phyloP scores from a whole-genome alignment of 169 alveolate species.

The Plasmodium gaboni region DNA sequence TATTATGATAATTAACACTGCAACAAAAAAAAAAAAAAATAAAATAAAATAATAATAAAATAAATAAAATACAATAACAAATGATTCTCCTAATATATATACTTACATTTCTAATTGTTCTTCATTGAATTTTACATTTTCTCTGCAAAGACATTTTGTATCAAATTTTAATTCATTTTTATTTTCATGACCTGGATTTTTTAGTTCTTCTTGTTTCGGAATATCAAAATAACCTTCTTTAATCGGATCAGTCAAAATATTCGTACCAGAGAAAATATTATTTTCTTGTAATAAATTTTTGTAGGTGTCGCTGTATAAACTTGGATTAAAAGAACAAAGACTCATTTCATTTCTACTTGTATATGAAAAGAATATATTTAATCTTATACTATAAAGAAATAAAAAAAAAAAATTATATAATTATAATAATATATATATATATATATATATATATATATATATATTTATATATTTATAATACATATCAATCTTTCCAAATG shows the following conservation, averaged over 20 bases:
- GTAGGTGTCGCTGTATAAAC: slow-evolving; percentile 59
- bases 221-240: not conserved
- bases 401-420: not conserved
- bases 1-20: slow-evolving; percentile 72
- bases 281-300: slow-evolving; percentile 46
- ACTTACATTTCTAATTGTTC: slow-evolving; percentile 31
- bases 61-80: not conserved
- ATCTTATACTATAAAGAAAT: slow-evolving; percentile 22
- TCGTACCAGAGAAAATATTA: slow-evolving; percentile 10
- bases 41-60: not conserved
- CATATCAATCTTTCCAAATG: not conserved
- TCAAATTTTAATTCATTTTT: slow-evolving; percentile 1
- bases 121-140: slow-evolving; percentile 17
- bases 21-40: not conserved
- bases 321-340: slow-evolving; percentile 48
- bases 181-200: not conserved
- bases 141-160: slow-evolving; percentile 36
- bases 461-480: not conserved
- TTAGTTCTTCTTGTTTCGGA: not conserved
- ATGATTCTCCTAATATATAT: not conserved
- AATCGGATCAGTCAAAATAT: not conserved
- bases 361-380: slow-evolving; percentile 70
- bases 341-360: slow-evolving; percentile 77
- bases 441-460: slow-evolving; percentile 2
- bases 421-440: too few species aligned